A percentile compares a stretch with the other conserved stretches of the same genome.
Conservation (phyloP, 2,329 filamentous ascomycete species). For the Zymoseptoria ardabiliae region DNA sequence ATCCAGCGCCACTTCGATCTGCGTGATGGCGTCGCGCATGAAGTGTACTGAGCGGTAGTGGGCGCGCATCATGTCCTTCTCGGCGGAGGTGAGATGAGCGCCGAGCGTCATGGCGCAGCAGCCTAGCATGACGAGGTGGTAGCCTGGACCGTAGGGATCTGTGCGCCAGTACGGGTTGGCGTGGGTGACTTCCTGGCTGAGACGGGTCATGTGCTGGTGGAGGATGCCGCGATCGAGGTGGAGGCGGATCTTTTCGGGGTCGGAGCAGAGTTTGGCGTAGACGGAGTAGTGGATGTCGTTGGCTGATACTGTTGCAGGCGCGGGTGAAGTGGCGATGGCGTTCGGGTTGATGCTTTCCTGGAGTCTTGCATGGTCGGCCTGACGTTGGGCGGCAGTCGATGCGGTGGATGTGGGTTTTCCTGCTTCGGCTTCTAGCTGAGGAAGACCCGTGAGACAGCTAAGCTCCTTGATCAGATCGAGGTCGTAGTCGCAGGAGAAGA, state of each 20-base stretch:
- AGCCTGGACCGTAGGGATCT: slow-evolving; percentile 3
- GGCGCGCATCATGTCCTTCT: neutral
- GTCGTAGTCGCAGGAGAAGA: slow-evolving; percentile 5
- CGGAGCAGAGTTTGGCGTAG: slow-evolving; percentile 3
- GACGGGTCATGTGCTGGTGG: neutral
- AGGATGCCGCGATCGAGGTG: slow-evolving; percentile 4
- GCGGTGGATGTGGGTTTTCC: neutral
- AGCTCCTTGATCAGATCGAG: slow-evolving; percentile 1
- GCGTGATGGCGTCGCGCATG: slow-evolving; percentile 1
- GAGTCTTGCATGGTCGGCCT: neutral
- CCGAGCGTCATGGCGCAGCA: slow-evolving; percentile 8
- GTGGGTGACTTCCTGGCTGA: neutral
- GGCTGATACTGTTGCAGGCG: neutral
- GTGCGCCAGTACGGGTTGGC: neutral
- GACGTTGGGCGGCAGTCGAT: neutral
- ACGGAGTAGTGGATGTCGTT: slow-evolving; percentile 4
- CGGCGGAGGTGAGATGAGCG: neutral
- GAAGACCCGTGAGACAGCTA: neutral
- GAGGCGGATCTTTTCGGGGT: slow-evolving; percentile 2
- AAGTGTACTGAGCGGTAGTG: neutral
- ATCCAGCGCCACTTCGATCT: slow-evolving; percentile 2
- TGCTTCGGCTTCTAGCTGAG: neutral
- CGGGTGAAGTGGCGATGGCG: neutral
- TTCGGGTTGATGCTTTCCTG: neutral
- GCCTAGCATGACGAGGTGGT: slow-evolving; percentile 7